Percentiles rank a stretch among this genome's conserved stretches.
phyloP scores from a whole-genome alignment of 2,329 filamentous ascomycete genomes.

The Stemphylium vesicarium region DNA sequence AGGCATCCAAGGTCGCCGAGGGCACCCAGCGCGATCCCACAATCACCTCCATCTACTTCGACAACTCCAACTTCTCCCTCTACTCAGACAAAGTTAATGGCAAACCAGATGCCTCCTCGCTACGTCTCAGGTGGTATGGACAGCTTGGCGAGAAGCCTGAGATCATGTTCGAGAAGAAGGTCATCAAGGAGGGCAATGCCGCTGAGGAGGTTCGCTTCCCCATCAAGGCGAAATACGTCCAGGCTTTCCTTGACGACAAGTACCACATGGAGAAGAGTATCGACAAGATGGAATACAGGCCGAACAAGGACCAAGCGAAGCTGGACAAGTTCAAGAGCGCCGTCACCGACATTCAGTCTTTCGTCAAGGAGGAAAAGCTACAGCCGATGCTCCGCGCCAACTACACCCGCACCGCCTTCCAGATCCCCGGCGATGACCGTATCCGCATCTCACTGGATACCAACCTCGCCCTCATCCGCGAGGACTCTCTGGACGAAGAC shows the following conservation, averaged over 20 bases:
- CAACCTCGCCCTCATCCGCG: conserved; percentile 82
- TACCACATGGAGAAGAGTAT: conserved; percentile 93
- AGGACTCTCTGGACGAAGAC: conserved; percentile 75
- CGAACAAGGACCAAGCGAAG: conserved; percentile 70
- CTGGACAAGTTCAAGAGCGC: conserved; percentile 73
- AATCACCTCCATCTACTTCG: conserved; percentile 95
- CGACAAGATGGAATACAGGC: conserved; percentile 79
- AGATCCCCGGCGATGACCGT: conserved; percentile 89
- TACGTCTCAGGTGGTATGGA: conserved; percentile 91
- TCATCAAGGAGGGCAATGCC: conserved; percentile 74
- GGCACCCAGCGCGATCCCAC: conserved; percentile 79
- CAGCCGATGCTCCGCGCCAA: conserved; percentile 89
- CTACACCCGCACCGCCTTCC: conserved; percentile 93
- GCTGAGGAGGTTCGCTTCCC: conserved; percentile 81
- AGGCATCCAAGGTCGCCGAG: conserved; percentile 81
- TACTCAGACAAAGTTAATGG: conserved; percentile 86
- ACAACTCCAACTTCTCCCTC: conserved; percentile 82
- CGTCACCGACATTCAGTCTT: conserved; percentile 77
- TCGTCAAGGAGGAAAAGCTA: conserved; percentile 77
- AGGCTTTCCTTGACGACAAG: conserved; percentile 82
- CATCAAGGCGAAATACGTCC: conserved; percentile 94
- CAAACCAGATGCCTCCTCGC: conserved; percentile 75
- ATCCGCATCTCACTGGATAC: conserved; percentile 94
- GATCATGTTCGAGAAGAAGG: conserved; percentile 89
- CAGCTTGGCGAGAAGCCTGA: conserved; percentile 79